Evolutionary conservation across 2,329 filamentous ascomycete species (phyloP).

Genomic region (Exophiala phaeomuriformis): DNA sequence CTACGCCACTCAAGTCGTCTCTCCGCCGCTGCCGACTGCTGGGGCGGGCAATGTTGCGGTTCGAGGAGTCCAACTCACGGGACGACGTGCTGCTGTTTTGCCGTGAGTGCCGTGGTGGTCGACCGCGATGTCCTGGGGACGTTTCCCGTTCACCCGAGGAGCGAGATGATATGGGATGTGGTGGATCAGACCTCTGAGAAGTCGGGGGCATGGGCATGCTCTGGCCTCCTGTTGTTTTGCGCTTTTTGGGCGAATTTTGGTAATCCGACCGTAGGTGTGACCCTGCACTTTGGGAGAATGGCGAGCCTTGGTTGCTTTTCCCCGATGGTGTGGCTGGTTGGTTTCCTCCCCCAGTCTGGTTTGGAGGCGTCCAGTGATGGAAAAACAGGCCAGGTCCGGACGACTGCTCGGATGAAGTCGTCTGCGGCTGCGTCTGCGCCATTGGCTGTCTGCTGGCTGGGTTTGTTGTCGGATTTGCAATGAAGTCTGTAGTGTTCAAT

Average conservation of each 20-base stretch:
- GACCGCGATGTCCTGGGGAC: slow-evolving; percentile 49
- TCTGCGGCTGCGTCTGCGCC: slow-evolving; percentile 50
- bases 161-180: slow-evolving; percentile 46
- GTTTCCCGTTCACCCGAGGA: slow-evolving; percentile 46
- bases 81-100: slow-evolving; percentile 58
- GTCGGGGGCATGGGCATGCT: slow-evolving; percentile 46
- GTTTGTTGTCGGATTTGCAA: slow-evolving; percentile 23
- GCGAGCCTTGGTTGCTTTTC: slow-evolving; percentile 53
- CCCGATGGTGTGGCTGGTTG: slow-evolving; percentile 68
- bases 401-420: slow-evolving; percentile 50
- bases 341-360: slow-evolving; percentile 51
- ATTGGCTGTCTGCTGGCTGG: slow-evolving; percentile 38
- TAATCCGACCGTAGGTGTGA: slow-evolving; percentile 51
- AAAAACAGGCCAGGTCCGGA: slow-evolving; percentile 76
- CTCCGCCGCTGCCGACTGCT: slow-evolving; percentile 28
- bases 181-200: slow-evolving; percentile 43
- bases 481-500: slow-evolving; percentile 38
- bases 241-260: slow-evolving; percentile 74
- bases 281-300: slow-evolving; percentile 39
- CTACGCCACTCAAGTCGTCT: slow-evolving; percentile 23
- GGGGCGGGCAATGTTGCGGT: slow-evolving; percentile 22
- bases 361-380: slow-evolving; percentile 85
- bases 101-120: slow-evolving; percentile 53
- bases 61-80: slow-evolving; percentile 27
- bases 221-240: slow-evolving; percentile 60